A percentile compares a stretch with the other conserved stretches of the same genome.
phyloP scores from a whole-genome alignment of 1,284 basidiomycete species.

The Ustilago esculenta region DNA sequence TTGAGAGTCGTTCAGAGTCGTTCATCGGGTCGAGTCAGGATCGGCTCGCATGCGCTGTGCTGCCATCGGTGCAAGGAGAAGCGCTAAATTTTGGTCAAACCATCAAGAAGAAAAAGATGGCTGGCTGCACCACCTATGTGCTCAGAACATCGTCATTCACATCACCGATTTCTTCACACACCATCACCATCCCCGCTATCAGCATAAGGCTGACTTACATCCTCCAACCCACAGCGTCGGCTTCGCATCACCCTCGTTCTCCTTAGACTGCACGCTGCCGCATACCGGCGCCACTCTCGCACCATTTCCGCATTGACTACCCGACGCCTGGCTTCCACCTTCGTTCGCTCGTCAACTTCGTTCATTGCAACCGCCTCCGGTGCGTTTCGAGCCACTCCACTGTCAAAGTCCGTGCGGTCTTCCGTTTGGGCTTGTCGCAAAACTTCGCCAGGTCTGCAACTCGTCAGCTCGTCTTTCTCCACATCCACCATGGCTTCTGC shows the following conservation, averaged over 20 bases:
- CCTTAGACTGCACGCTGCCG: neutral
- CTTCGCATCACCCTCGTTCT: neutral
- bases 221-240: neutral
- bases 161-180: no score
- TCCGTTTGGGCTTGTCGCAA: no score
- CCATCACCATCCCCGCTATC: neutral
- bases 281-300: slow-evolving; percentile 5
- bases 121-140: no score
- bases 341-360: slow-evolving; percentile 15
- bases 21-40: slow-evolving; percentile 20
- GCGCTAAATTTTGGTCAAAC: slow-evolving; percentile 15
- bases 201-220: neutral
- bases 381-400: slow-evolving; percentile 12
- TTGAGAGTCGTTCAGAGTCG: no score
- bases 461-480: slow-evolving; percentile 11
- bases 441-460: neutral
- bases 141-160: no score
- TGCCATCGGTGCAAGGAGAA: no score
- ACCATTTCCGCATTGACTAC: slow-evolving; percentile 25
- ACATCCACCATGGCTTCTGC: slow-evolving; percentile 42
- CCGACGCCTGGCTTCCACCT: slow-evolving; percentile 29
- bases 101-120: slow-evolving; percentile 13
- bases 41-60: slow-evolving; percentile 6
- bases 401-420: neutral
- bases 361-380: slow-evolving; percentile 1